phyloP scores from a whole-genome alignment of 2,329 filamentous ascomycete species.

The Ceratocystis variospora region DNA sequence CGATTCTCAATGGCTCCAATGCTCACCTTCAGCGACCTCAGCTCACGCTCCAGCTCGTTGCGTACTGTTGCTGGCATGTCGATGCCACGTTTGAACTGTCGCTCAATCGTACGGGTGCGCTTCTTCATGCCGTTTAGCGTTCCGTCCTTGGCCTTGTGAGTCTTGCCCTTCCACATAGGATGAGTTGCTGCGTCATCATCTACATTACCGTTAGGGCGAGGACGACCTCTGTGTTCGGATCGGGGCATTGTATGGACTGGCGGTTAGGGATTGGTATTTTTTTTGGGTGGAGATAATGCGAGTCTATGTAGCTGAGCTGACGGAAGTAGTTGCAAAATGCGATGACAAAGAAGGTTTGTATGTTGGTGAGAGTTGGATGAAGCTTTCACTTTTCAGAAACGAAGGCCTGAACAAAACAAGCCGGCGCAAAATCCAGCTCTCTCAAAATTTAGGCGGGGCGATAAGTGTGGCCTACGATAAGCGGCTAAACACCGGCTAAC shows the following conservation, averaged over 20 bases:
- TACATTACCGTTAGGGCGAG: neutral
- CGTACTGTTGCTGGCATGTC: slow-evolving; percentile 54
- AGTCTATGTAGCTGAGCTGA: too few relatives aligned
- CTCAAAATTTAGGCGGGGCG: slow-evolving; percentile 19
- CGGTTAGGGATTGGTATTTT: neutral
- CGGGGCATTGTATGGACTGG: neutral
- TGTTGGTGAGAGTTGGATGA: neutral
- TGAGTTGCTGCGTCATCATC: neutral
- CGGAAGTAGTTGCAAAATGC: neutral
- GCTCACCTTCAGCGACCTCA: slow-evolving; percentile 52
- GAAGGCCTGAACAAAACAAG: neutral
- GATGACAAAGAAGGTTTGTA: neutral
- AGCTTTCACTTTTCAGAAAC: neutral
- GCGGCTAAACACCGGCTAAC: slow-evolving; percentile 12
- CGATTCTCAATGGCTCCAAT: slow-evolving; percentile 45
- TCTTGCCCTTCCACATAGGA: slow-evolving; percentile 29
- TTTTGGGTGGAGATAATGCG: too few relatives aligned
- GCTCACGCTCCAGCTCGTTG: slow-evolving; percentile 57
- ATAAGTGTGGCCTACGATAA: slow-evolving; percentile 12
- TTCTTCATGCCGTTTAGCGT: slow-evolving; percentile 53
- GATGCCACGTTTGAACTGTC: slow-evolving; percentile 46
- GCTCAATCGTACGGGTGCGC: slow-evolving; percentile 53
- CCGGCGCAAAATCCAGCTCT: slow-evolving; percentile 12
- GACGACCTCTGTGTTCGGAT: neutral
- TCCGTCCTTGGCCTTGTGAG: slow-evolving; percentile 33